phyloP scores from a whole-genome alignment of 768 basidiomycete genomes.

The Tylopilus rubrobrunneus region DNA sequence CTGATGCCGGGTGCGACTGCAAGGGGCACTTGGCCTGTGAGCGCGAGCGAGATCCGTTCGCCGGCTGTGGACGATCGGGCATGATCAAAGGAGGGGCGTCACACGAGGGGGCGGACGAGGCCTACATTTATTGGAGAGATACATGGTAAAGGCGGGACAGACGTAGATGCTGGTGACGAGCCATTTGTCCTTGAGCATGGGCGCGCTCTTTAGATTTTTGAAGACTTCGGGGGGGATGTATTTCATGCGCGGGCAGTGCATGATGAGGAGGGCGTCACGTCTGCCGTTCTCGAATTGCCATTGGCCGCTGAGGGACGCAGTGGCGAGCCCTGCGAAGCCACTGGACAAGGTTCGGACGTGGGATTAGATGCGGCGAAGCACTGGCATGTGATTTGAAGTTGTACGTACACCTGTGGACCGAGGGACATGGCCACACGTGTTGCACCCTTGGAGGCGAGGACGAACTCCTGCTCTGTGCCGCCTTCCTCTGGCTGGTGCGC shows the following conservation, averaged over 20 bases:
- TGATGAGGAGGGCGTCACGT: conserved; percentile 35
- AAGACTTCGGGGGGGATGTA: conserved; percentile 24
- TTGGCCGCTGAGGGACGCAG: conserved; percentile 31
- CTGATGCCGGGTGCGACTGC: conserved; percentile 1
- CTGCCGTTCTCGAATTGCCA: no score
- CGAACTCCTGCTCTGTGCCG: conserved; percentile 18
- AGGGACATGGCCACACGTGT: conserved; percentile 7
- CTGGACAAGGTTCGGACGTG: no score
- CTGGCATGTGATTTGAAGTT: no score
- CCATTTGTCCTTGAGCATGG: conserved; percentile 25
- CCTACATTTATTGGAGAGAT: conserved; percentile 28
- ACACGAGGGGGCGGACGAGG: background rate
- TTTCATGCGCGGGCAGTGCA: conserved; percentile 26
- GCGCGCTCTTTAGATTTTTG: conserved; percentile 23
- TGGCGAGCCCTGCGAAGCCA: conserved; percentile 23
- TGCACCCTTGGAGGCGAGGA: conserved; percentile 26
- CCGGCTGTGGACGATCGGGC: conserved; percentile 15
- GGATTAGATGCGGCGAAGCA: background rate
- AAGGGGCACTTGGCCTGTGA: conserved; percentile 15
- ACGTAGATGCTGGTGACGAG: conserved; percentile 31
- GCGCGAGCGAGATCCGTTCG: conserved; percentile 23
- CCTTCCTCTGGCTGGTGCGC: conserved; percentile 13
- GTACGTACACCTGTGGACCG: conserved; percentile 21
- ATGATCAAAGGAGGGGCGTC: background rate
- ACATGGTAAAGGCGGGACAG: conserved; percentile 35